These are phyloP conservation scores for Bonia amplexicaulis DNA, from an alignment of 176 grass and related monocot species.

Conservation along the genomic window DNA sequence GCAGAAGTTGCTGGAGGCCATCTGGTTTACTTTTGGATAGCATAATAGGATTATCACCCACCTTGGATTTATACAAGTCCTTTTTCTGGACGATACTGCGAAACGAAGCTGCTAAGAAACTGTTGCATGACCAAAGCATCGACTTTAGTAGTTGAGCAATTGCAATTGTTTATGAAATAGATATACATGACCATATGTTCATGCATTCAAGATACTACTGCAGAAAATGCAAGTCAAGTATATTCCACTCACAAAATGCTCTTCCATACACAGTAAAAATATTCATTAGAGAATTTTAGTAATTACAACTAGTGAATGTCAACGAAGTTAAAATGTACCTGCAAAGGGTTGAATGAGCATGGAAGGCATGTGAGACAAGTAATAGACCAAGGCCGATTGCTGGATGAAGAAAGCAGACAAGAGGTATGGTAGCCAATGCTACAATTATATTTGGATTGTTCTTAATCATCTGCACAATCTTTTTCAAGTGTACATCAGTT, in stretches of 20 bases:
- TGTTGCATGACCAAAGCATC: constrained; percentile 42
- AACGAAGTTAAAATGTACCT: constrained; percentile 53
- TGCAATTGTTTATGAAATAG: neutral
- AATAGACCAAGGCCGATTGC: constrained; percentile 75
- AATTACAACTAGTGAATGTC: neutral
- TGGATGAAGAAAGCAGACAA: constrained; percentile 87
- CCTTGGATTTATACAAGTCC: constrained; percentile 42
- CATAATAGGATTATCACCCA: constrained; percentile 43
- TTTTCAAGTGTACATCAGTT: constrained; percentile 40
- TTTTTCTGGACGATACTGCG: constrained; percentile 72
- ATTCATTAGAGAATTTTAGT: neutral
- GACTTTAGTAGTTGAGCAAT: constrained; percentile 19
- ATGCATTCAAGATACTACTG: neutral
- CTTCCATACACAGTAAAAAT: neutral
- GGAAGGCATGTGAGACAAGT: constrained; percentile 72
- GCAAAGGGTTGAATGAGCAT: constrained; percentile 73
- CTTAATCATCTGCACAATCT: constrained; percentile 83
- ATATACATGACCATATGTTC: neutral
- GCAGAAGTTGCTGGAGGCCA: constrained; percentile 58
- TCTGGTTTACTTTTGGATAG: constrained; percentile 43
- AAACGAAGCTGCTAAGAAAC: constrained; percentile 84
- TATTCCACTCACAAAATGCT: neutral
- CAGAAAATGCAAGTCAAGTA: neutral
- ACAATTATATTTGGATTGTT: constrained; percentile 65
- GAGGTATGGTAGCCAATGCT: constrained; percentile 59